Conservation (phyloP, 148 eudicot species). For the Chenopodium suecicum region DNA sequence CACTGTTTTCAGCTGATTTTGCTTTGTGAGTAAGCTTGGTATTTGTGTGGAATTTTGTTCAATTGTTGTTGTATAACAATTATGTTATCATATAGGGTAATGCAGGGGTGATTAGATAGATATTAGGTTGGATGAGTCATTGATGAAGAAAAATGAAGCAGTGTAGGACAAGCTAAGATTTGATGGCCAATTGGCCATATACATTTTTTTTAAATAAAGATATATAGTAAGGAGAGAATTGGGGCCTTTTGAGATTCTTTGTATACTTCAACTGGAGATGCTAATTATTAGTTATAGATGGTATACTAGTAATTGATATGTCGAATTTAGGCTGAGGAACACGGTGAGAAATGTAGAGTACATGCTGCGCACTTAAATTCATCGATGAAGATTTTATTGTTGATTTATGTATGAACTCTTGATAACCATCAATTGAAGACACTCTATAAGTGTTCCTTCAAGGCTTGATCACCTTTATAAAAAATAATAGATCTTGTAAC, state of each 20-base stretch:
- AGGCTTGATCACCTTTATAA: too few species aligned
- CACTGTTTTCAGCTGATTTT: background rate
- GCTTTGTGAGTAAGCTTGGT: too few species aligned
- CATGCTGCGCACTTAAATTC: background rate
- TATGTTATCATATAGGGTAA: background rate
- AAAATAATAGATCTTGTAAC: too few species aligned
- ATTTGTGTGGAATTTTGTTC: too few species aligned
- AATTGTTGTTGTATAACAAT: too few species aligned
- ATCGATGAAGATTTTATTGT: background rate
- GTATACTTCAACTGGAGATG: background rate
- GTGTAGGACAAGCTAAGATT: background rate
- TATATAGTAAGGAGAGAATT: background rate
- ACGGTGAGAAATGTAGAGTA: background rate
- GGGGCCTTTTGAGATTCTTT: background rate
- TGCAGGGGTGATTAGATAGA: background rate
- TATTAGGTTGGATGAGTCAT: background rate
- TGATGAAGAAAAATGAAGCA: background rate
- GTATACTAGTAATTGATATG: background rate
- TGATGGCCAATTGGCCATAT: background rate
- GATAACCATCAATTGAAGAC: too few species aligned
- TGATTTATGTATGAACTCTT: too few species aligned
- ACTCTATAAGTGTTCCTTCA: too few species aligned
- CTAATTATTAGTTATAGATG: background rate
- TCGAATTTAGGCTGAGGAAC: background rate
- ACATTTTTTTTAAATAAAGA: too few species aligned